Evolutionary conservation across 129 eudicot genomes (phyloP), one percentile per base, ranked within the genome.

Genomic region (Glebionis coronaria): DNA sequence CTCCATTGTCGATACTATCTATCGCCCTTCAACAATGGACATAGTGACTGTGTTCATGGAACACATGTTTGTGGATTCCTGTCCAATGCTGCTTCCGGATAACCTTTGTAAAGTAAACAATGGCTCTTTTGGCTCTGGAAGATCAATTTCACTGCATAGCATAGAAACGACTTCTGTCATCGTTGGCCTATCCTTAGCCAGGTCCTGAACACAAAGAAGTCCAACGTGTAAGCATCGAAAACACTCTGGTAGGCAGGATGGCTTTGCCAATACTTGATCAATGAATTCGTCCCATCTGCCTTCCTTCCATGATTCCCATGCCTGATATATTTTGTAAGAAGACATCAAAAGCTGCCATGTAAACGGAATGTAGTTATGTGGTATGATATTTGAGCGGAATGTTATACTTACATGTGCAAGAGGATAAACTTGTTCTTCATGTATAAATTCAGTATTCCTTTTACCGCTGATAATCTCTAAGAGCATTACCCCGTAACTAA

Each of bases 151-250:
- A 69, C 66, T 73, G 67, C 58, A n/a, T 69, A 77, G 25, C 25
- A 23, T 23, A 23, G 1, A 0, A 23, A 23, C 25, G 1, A 23
- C 25, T 23, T 23, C 25, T 23, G 25, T 23, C 25, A 23, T 23
- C 25, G 25, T 23, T 23, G 25, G 25, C 25, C 25, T 23, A 23
- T 77, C 67, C 12, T 56, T 70, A 15, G 70, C 47, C 13, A 63
- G 49, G 12, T 81, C 82, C 46, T 77, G 79, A 20, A 77, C 79
- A 57, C 85, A 81, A 71, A 76, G 71, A 49, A 81, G 81, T 44
- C 82, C 85, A 3, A 81, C 52, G n/a, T 81, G 82, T 54, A 76
- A 20, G 69, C 85, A 76, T 76, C 82, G 77, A 53, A 72, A 51
- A 13, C 35, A 76, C 70, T 77, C 49, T 56, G 57, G 42, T 54